Base-by-base conservation (phyloP, 495 filamentous ascomycete species). In the Cercophora samala region DNA sequence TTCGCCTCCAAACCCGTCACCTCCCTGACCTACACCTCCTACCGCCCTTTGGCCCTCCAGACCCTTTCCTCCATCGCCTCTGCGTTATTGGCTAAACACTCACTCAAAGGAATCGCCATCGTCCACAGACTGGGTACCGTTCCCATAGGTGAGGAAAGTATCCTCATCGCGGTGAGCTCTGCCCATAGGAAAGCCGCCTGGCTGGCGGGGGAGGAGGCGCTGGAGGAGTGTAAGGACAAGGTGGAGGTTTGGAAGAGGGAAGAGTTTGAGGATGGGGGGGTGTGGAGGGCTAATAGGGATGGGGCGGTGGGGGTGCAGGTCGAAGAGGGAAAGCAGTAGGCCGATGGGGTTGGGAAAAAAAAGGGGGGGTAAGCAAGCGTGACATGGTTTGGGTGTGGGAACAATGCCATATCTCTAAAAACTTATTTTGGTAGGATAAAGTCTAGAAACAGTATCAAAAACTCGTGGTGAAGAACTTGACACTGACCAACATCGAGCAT, bases 161-260 rank as follows among this genome's bases (percentile, higher is more conserved):
- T 99, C 70, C 80, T 94, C 66, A 92, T 99, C 75, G 92, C 92
- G 9, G 91, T 98, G 17, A 91, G 90, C 61, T 82, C 90, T 23
- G 87, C 91, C 55, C 95, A 99, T 83, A 85, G 95, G n/a, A 85
- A 88, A 71, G 91, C 90, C 55, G 95, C 91, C 51, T 99, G 93
- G 93, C 79, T 80, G 69, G 96, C 88, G 0, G 95, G 92, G 0
- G 94, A 98, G 81, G 92, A 94, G 80, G 89, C 92, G 52, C 79
- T 99, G 70, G 94, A 98, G 84, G 80, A 83, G 73, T 92, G 90
- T 72, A 99, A 99, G 80, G 86, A 84, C 72, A 85, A 83, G 66
- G 90, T 90, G 53, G 95, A 99, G 84, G 89, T 99, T 60, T 99
- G 95, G 95, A 99, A 99, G 80, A 81, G 86, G 74, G 95, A 99